Evolutionary conservation across 2,329 filamentous ascomycete genomes (phyloP).

Genomic region (Colletotrichum sp.): DNA sequence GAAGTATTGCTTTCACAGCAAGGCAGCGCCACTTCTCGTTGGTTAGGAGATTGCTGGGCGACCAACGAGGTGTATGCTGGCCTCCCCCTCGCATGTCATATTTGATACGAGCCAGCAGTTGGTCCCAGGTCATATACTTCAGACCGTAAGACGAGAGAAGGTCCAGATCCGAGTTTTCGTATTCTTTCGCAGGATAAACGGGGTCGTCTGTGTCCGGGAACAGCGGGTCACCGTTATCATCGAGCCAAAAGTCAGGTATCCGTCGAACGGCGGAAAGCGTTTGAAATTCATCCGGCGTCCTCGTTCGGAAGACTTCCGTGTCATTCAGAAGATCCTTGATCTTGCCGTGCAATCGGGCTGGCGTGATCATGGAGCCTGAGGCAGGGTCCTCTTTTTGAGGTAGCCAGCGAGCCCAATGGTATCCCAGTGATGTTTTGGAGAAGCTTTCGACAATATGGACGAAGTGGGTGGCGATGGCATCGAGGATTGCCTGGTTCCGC

Average conservation of each 20-base stretch:
- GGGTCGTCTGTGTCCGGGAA: neutral
- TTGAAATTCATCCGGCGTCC: neutral
- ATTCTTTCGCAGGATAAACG: neutral
- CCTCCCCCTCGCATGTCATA: neutral
- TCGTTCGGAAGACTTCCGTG: neutral
- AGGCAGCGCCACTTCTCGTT: neutral
- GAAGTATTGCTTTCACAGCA: neutral
- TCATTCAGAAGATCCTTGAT: neutral
- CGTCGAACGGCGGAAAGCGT: neutral
- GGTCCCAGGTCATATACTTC: neutral
- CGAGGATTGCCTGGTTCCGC: constrained; percentile 40
- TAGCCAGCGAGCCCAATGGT: neutral
- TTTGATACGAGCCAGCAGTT: neutral
- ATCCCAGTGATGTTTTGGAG: neutral
- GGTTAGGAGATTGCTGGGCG: neutral
- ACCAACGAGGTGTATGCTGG: neutral
- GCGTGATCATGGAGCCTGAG: neutral
- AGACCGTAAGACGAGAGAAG: neutral
- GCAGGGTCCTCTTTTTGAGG: neutral
- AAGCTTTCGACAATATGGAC: constrained; percentile 18
- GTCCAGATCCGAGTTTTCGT: neutral
- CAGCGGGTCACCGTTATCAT: neutral
- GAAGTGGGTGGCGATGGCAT: constrained; percentile 27
- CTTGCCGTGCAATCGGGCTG: neutral
- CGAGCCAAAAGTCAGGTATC: neutral